Evolutionary conservation across 163 green algal species (phyloP), one percentile per base, ranked within the genome.

Genomic region (Trebouxiophyceae sp.): DNA sequence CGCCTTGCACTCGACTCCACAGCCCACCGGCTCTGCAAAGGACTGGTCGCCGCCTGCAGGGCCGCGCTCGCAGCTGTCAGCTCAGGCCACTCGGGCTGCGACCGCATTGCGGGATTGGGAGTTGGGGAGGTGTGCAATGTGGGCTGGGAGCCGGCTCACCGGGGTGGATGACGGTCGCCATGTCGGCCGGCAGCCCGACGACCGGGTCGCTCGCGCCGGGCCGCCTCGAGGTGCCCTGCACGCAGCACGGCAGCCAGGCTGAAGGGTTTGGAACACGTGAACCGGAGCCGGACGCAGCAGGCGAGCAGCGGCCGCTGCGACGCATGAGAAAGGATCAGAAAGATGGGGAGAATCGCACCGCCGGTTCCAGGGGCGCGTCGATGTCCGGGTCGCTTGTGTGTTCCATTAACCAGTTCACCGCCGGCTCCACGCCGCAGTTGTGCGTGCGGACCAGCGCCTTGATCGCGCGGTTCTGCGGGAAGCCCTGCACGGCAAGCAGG

Each of bases 361-460:
- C 19, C 39, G 19, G 19, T 26, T 28, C 28, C 7, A 8, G 32
- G 23, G 27, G 20, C 45, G 27, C 12, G 28, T 45, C 26, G 28
- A 24, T 26, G 56, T 26, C 12, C 5, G 26, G 26, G 8, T 67
- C 59, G 1, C 60, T 46, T 8, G 69, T 20, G 34, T 76, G 64
- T 63, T 70, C 69, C 33, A 64, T n/a, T 4, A 76, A 33, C 69
- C 69, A 76, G 27, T 67, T 60, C 1, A 67, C 19, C 7, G 69
- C 69, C 24, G 63, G 45, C 34, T 76, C 69, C 12, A 64, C 33
- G 28, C 69, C 69, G 45, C 57, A 67, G 26, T 70, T 63, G 24
- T 76, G 69, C 12, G 69, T 76, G 19, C 33, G 3, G 5, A 64
- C 45, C 2, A 70, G 28, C 20, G 69, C 69, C 32, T 60, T 67